Conservation (phyloP, 495 filamentous ascomycete species). For the Penicillium waksmanii region DNA sequence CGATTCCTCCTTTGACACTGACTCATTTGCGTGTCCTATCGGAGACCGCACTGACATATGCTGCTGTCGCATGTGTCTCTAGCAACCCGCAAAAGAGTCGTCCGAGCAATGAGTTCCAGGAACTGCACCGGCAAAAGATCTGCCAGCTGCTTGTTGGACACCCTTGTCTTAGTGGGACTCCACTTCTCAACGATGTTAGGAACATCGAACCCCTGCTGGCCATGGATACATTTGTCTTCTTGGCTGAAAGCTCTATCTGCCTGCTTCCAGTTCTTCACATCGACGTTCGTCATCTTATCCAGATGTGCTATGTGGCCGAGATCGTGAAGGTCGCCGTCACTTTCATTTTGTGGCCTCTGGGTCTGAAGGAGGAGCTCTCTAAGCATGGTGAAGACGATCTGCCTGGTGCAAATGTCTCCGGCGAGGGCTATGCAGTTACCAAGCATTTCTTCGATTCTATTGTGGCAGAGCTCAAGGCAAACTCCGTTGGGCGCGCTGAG, state of each 20-base stretch:
- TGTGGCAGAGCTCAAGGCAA: slow-evolving; percentile 47
- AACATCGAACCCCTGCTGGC: slow-evolving; percentile 68
- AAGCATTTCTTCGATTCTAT: slow-evolving; percentile 48
- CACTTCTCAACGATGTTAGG: slow-evolving; percentile 48
- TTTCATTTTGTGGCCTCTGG: slow-evolving; percentile 48
- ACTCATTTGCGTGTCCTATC: slow-evolving; percentile 89
- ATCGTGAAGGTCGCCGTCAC: slow-evolving; percentile 72
- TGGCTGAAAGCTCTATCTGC: slow-evolving; percentile 73
- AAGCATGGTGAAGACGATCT: slow-evolving; percentile 38
- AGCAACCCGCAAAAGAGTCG: slow-evolving; percentile 54
- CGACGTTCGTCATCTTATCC: slow-evolving; percentile 80
- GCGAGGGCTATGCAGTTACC: slow-evolving; percentile 34
- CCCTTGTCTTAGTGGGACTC: slow-evolving; percentile 44
- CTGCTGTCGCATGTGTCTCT: slow-evolving; percentile 71
- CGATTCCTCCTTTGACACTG: slow-evolving; percentile 76
- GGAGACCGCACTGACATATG: slow-evolving; percentile 85
- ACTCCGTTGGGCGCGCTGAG: slow-evolving; percentile 47
- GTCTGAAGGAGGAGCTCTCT: slow-evolving; percentile 45
- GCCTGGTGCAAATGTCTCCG: slow-evolving; percentile 32
- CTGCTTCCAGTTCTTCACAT: slow-evolving; percentile 72
- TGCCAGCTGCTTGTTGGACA: slow-evolving; percentile 73
- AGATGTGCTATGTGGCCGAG: slow-evolving; percentile 90
- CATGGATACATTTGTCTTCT: slow-evolving; percentile 83
- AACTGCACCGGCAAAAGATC: slow-evolving; percentile 72
- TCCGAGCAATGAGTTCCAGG: slow-evolving; percentile 67